Percentiles rank a stretch among this genome's conserved stretches.
Evolutionary conservation across 345 rosid species (phyloP).

Genomic region (Eucalyptus camaldulensis): DNA sequence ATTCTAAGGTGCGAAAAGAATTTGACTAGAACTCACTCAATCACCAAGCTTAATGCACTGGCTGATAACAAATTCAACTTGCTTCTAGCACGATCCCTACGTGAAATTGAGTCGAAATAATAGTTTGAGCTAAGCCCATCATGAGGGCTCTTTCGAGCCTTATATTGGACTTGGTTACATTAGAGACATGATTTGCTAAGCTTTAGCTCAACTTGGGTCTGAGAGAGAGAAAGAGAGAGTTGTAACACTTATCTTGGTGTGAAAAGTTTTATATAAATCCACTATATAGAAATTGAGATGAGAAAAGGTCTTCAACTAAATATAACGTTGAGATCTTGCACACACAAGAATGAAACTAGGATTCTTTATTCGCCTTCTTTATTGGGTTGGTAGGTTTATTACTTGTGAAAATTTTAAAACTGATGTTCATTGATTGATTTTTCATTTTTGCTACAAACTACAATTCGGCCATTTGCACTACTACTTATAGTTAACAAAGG

Average conservation of each 20-base stretch:
- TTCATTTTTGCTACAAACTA: too few species aligned
- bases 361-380: too few species aligned
- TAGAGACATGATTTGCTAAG: not conserved
- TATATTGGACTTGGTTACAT: not conserved
- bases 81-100: not conserved
- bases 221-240: too few species aligned
- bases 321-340: too few species aligned
- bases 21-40: not conserved
- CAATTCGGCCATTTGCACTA: not conserved
- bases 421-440: too few species aligned
- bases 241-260: not conserved
- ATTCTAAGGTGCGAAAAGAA: not conserved
- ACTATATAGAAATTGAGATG: not conserved
- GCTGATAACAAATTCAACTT: not conserved
- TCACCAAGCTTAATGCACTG: not conserved
- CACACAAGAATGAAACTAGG: too few species aligned
- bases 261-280: not conserved
- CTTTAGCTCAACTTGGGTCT: not conserved
- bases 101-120: not conserved
- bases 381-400: too few species aligned
- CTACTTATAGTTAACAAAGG: not conserved
- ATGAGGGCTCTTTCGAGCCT: not conserved
- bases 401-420: too few species aligned
- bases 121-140: not conserved
- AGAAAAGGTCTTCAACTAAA: not conserved